Conservation (phyloP, 305 asterid species). For the Solanum hybrid region DNA sequence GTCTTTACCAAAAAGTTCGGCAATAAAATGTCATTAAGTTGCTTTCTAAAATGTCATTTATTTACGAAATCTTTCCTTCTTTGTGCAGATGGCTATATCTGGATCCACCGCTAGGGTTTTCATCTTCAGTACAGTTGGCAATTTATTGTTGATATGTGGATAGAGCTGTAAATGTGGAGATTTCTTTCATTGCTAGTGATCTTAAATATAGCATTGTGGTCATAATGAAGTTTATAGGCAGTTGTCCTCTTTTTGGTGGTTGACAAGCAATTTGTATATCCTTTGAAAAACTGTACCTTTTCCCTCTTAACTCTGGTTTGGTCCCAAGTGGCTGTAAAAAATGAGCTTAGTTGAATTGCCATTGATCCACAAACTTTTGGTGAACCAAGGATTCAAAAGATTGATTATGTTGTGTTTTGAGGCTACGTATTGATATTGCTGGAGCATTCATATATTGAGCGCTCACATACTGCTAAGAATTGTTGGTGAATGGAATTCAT, state of each 20-base stretch:
- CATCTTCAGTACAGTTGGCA: background rate
- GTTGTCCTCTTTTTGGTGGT: background rate
- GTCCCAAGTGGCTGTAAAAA: background rate
- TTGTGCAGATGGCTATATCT: background rate
- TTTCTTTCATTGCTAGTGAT: background rate
- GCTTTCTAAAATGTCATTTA: background rate
- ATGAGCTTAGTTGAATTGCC: background rate
- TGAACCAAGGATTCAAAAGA: background rate
- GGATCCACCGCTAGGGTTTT: background rate
- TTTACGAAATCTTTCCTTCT: background rate
- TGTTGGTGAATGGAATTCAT: background rate
- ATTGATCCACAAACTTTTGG: background rate
- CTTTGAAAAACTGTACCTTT: background rate
- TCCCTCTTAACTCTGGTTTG: background rate
- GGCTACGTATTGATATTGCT: background rate
- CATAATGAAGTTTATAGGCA: background rate
- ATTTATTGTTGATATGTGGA: background rate
- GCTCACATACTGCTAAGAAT: background rate
- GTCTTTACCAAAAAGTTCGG: background rate
- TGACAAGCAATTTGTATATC: background rate
- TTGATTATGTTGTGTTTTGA: background rate
- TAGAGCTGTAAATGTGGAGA: slow-evolving; percentile 1
- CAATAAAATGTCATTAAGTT: too few species aligned
- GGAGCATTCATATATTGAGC: background rate
- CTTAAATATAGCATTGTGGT: background rate